Percentiles rank a stretch among this genome's conserved stretches.
phyloP scores from a whole-genome alignment of 257 asterid species.

The Coffea eugenioides region DNA sequence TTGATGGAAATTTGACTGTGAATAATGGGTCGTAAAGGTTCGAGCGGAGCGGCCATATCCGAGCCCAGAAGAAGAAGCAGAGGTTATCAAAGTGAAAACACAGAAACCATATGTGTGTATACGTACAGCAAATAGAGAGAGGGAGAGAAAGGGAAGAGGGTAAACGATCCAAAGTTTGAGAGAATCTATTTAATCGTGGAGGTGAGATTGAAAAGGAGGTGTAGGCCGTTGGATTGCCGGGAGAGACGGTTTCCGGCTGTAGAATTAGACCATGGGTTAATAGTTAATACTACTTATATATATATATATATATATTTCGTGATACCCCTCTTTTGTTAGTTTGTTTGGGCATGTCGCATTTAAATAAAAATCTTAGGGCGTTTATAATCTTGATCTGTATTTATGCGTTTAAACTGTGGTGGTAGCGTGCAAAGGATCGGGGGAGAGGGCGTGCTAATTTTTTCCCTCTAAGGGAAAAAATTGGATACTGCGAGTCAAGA shows the following conservation, averaged over 20 bases:
- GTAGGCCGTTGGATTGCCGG: conserved; percentile 50
- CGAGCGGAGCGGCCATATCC: conserved; percentile 51
- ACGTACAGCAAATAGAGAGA: conserved; percentile 3
- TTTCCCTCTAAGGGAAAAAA: too few species aligned
- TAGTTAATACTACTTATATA: too few species aligned
- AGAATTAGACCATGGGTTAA: conserved; percentile 1
- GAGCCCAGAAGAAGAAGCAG: conserved; percentile 2
- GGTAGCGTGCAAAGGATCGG: too few species aligned
- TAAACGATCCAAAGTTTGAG: background rate
- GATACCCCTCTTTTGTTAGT: background rate
- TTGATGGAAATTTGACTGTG: conserved; percentile 54
- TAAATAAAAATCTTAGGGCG: too few species aligned
- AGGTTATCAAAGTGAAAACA: conserved; percentile 10
- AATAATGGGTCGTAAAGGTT: conserved; percentile 39
- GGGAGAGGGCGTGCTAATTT: too few species aligned
- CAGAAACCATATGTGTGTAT: conserved; percentile 18
- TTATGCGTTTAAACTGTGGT: too few species aligned
- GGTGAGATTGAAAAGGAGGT: conserved; percentile 43
- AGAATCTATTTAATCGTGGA: conserved; percentile 26
- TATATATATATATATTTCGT: background rate
- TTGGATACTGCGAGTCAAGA: too few species aligned
- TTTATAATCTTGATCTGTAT: too few species aligned
- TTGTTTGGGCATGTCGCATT: conserved; percentile 21
- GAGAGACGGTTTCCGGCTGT: conserved; percentile 41
- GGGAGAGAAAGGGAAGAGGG: background rate